Evolutionary conservation across 1,139 yeast species (phyloP).

Genomic region (Suhomyces yuchorum): DNA sequence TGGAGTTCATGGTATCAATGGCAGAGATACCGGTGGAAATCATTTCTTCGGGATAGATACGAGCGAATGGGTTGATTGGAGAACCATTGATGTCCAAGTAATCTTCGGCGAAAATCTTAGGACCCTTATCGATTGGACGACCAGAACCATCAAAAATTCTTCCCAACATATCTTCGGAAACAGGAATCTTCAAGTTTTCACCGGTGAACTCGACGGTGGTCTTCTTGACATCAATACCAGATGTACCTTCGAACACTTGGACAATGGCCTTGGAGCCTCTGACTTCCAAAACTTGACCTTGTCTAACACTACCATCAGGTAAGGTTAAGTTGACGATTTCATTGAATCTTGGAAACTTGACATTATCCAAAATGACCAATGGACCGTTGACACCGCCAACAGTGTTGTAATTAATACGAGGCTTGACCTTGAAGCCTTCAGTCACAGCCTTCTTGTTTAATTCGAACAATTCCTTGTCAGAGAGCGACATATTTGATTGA

Average conservation of each 20-base stretch:
- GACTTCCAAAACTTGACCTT: constrained; percentile 98
- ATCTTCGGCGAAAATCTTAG: constrained; percentile 97
- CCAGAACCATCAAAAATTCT: constrained; percentile 99
- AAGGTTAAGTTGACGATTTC: constrained; percentile 95
- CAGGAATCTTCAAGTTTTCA: constrained; percentile 87
- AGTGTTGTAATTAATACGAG: constrained; percentile 89
- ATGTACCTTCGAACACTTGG: constrained; percentile 97
- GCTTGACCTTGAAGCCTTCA: constrained; percentile 86
- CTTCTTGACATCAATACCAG: constrained; percentile 96
- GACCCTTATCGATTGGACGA: constrained; percentile 97
- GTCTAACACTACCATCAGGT: constrained; percentile 92
- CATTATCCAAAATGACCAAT: constrained; percentile 91
- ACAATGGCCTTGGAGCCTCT: constrained; percentile 97
- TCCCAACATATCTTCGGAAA: constrained; percentile 95
- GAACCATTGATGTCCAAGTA: constrained; percentile 97
- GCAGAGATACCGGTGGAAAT: constrained; percentile 98
- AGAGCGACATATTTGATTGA: constrained; percentile 21
- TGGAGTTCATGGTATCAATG: constrained; percentile 98
- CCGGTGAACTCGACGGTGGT: constrained; percentile 98
- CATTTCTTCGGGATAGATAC: constrained; percentile 99
- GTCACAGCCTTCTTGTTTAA: constrained; percentile 90
- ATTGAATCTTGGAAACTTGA: constrained; percentile 92
- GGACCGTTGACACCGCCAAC: constrained; percentile 99
- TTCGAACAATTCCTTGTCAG: constrained; percentile 66
- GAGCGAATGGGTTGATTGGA: constrained; percentile 96